A percentile compares a stretch with the other conserved stretches of the same genome.
These are phyloP conservation scores for Zoysia matrella DNA, from an alignment of 202 grass and related monocot species.

Conservation along the genomic window DNA sequence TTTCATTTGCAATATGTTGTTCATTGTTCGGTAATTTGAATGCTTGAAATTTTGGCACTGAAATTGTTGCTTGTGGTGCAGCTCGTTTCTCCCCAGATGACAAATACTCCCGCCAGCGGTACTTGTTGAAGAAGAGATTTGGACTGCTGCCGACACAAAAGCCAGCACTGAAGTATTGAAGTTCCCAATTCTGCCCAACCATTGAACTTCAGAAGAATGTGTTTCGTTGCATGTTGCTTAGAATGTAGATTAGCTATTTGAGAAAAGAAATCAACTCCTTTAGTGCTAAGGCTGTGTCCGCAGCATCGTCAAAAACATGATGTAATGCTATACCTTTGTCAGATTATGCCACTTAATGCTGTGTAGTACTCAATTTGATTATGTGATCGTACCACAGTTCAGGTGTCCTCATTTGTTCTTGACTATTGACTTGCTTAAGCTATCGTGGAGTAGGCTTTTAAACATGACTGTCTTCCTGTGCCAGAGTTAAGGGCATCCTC, in stretches of 20 bases:
- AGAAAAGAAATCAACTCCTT: conserved; percentile 13
- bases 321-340: conserved; percentile 29
- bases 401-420: not conserved
- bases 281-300: not conserved
- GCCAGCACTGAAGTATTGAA: conserved; percentile 74
- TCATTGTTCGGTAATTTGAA: not conserved
- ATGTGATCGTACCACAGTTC: not conserved
- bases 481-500: not conserved
- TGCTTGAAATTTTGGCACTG: not conserved
- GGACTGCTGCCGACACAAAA: conserved; percentile 87
- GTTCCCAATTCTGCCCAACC: not conserved
- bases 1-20: not conserved
- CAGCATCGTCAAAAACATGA: not conserved
- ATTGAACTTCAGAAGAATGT: not conserved
- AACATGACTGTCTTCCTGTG: not conserved
- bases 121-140: conserved; percentile 90
- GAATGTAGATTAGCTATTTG: conserved; percentile 32
- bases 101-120: conserved; percentile 70
- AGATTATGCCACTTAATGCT: not conserved
- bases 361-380: not conserved
- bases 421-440: not conserved
- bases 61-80: conserved; percentile 39
- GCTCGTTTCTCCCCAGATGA: conserved; percentile 93
- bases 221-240: not conserved
- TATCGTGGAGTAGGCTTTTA: not conserved